Evolutionary conservation across 2,329 filamentous ascomycete genomes (phyloP), one percentile per base, ranked within the genome.

Genomic region (Cytospora leucostoma): DNA sequence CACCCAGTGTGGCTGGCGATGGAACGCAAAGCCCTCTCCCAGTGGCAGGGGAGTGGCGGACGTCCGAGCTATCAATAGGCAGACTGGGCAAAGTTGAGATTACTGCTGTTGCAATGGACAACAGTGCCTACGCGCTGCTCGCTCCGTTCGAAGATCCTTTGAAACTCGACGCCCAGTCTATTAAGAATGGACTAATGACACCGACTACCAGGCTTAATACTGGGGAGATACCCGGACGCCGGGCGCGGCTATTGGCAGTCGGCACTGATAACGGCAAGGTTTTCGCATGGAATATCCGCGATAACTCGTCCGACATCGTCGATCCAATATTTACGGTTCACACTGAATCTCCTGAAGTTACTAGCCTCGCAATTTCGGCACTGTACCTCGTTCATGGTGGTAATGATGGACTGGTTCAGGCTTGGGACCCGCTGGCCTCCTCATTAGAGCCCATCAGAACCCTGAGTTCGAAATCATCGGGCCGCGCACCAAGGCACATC

Each of bases 391-490:
- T 98, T 7, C 92, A 97, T 73, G 95, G 95, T 56, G 95, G 95
- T 33, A 97, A 91, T 68, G 95, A 99, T 76, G 94, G 95, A 0
- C 84, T 98, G 3, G 94, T 97, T 5, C 95, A 98, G 74, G 91
- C 93, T 7, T 99, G 95, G 95, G 95, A 99, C 77, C 91, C 91
- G n/a, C 80, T 99, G 54, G 92, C 89, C 1, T 98, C 94, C 2
- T 90, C 84, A 0, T 76, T 83, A 19, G 87, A 89, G 21, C 92
- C 95, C 0, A 84, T 98, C 58, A 87, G 93, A 47, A 98, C 93
- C 0, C 81, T 99, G 60, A 93, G 96, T 72, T 92, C 92, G 3
- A 88, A 90, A 15, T 93, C 94, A 68, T 91, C 91, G 2, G 89
- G 90, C 8, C 88, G 92, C 34, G 89, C 93, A 57, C 90, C 93